Evolutionary conservation across 495 filamentous ascomycete species (phyloP), one percentile per base, ranked within the genome.

Genomic region (Lophiotrema nucula): DNA sequence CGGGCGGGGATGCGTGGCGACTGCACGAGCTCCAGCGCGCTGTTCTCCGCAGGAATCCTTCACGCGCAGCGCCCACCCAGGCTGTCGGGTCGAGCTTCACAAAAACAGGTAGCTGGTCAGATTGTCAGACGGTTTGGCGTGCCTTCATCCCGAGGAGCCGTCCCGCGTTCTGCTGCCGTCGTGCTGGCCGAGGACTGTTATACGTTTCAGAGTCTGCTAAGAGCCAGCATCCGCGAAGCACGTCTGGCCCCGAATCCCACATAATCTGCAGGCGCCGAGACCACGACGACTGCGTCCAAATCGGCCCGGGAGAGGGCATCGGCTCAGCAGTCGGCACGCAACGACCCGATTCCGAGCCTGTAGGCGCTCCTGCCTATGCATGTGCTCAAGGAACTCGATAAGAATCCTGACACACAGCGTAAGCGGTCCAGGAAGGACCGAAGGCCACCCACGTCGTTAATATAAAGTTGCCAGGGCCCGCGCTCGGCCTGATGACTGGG

Each of bases 41-140:
- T 43, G 39, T 43, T 43, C 39, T 43, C 39, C 31, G 31, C 31
- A n/a, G n/a, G n/a, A n/a, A n/a, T n/a, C n/a, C 31, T 35, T 15
- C 31, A 15, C 31, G 15, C 31, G 31, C 31, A 35, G 31, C 31
- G 43, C 22, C 15, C 19, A 52, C 11, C 48, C 48, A 52, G 28
- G 4, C 48, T 37, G 48, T 38, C 48, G 48, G 48, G 33, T 52
- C 48, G 10, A 43, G 39, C 11, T 8, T 18, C 6, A 12, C 10
- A 13, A 18, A 12, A 43, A 43, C 39, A 10, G 11, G 39, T 13
- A 21, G 11, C 6, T 43, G 11, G 10, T 6, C 10, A 6, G 39
- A 6, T 43, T 21, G 39, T 43, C 39, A 43, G 39, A 43, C 39
- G 19, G 11, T 8, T 43, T 18, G 39, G 10, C 6, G 11, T 12